Evolutionary conservation across 1,139 yeast species (phyloP).

Genomic region (Debaryomyces fabryi): DNA sequence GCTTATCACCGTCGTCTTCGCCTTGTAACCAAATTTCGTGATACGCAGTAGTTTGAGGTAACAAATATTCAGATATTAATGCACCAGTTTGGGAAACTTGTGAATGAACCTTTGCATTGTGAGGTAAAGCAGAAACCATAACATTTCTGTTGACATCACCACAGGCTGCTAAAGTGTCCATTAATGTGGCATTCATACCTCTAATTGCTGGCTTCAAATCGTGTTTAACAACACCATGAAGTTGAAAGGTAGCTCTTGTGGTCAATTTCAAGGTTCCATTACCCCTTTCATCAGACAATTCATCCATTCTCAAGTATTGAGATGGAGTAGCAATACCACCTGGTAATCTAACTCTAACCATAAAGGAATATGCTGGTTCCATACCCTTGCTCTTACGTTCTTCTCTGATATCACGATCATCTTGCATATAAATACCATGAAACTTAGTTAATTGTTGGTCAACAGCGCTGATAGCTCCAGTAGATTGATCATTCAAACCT

Average conservation of each 20-base stretch:
- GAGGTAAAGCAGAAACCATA: slow-evolving; percentile 86
- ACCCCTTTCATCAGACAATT: slow-evolving; percentile 80
- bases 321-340: slow-evolving; percentile 89
- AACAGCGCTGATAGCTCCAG: slow-evolving; percentile 91
- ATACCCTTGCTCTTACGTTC: slow-evolving; percentile 88
- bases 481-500: slow-evolving; percentile 77
- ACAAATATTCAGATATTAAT: slow-evolving; percentile 73
- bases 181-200: slow-evolving; percentile 85
- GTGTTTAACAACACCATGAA: slow-evolving; percentile 93
- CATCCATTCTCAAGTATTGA: slow-evolving; percentile 87
- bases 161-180: slow-evolving; percentile 97
- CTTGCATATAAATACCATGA: slow-evolving; percentile 99
- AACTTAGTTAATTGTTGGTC: slow-evolving; percentile 96
- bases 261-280: slow-evolving; percentile 93
- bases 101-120: slow-evolving; percentile 76
- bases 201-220: slow-evolving; percentile 88
- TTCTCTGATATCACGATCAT: slow-evolving; percentile 94
- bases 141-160: slow-evolving; percentile 98
- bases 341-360: slow-evolving; percentile 95
- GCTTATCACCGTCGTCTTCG: slow-evolving; percentile 70
- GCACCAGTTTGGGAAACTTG: slow-evolving; percentile 70
- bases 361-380: slow-evolving; percentile 94
- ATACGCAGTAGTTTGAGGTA: slow-evolving; percentile 93
- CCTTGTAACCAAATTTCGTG: slow-evolving; percentile 97
- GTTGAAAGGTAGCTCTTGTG: slow-evolving; percentile 96